phyloP scores from a whole-genome alignment of 495 filamentous ascomycete species.

The Penicillium maclennaniae region DNA sequence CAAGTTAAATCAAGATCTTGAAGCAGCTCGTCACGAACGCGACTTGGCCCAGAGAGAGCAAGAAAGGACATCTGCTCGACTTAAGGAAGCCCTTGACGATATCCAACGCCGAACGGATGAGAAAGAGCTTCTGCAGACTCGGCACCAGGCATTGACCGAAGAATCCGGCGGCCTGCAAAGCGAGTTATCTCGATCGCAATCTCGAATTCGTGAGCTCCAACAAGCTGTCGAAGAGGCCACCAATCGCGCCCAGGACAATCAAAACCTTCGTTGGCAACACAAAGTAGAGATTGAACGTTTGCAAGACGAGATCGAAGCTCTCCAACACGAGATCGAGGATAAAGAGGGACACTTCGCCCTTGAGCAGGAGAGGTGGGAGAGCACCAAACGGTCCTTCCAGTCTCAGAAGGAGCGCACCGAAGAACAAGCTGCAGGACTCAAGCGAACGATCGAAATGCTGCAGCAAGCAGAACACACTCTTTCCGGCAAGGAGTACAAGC shows the following conservation, averaged over 20 bases:
- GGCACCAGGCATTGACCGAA: slow-evolving; percentile 63
- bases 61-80: slow-evolving; percentile 39
- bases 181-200: slow-evolving; percentile 55
- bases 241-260: slow-evolving; percentile 53
- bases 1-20: slow-evolving; percentile 42
- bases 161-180: slow-evolving; percentile 65
- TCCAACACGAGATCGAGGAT: slow-evolving; percentile 69
- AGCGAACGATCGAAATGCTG: slow-evolving; percentile 69
- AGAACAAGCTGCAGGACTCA: slow-evolving; percentile 64
- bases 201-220: slow-evolving; percentile 55
- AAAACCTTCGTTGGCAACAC: slow-evolving; percentile 55
- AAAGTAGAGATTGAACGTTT: slow-evolving; percentile 60
- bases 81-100: slow-evolving; percentile 53
- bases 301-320: slow-evolving; percentile 62
- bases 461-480: slow-evolving; percentile 62
- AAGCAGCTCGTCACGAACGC: slow-evolving; percentile 34
- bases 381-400: slow-evolving; percentile 59
- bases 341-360: slow-evolving; percentile 67
- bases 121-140: slow-evolving; percentile 65
- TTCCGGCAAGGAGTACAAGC: slow-evolving; percentile 59
- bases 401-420: slow-evolving; percentile 64
- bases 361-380: slow-evolving; percentile 69
- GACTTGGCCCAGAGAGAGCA: slow-evolving; percentile 34
- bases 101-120: slow-evolving; percentile 57
- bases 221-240: slow-evolving; percentile 55